Evolutionary conservation across 2,329 filamentous ascomycete species (phyloP), one percentile per base, ranked within the genome.

Genomic region (Pseudocercospora ulei): DNA sequence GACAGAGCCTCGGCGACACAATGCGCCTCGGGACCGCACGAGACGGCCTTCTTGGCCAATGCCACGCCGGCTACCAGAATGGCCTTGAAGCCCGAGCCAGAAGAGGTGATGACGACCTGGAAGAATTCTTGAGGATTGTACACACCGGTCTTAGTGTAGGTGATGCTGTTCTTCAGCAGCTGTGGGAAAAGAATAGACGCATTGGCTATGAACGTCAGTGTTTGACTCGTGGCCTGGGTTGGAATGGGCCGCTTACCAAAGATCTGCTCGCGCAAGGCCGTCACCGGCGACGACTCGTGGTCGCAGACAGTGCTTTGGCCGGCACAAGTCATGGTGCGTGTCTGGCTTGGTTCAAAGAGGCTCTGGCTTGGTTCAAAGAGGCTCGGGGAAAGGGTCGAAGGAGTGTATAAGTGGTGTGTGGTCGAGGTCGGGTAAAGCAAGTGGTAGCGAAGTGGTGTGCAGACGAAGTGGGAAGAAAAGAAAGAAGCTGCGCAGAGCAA

Each of bases 211-310:
- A 13, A 7, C 9, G 26, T 47, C 20, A 46, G 46, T 18, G 12
- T 30, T 13, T 13, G 3, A 16, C 6, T 23, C 9, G 16, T 12
- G 23, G 8, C 5, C 4, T 14, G 31, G 12, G 2, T 17, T n/a
- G 16, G 26, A 14, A 13, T 7, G 13, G 9, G 8, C 6, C 12
- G 17, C 27, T 25, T 46, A 46, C 46, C 46, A 8, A 48, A 26
- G 9, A 48, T 48, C 14, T 48, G 46, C 26, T 46, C 39, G 14
- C 46, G 39, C n/a, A 8, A 48, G 24, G 3, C 26, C 34, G n/a
- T 25, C 23, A 12, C 40, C 14, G 13, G 11, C 31, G 17, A 9
- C 5, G 3, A 18, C 16, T 2, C 14, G 22, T 14, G 9, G 7
- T 7, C 9, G 31, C n/a, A 19, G n/a, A n/a, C 3, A 8, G 20